These are phyloP conservation scores for Aquilaria sinensis DNA, from an alignment of 345 rosid genomes.

Conservation along the genomic window DNA sequence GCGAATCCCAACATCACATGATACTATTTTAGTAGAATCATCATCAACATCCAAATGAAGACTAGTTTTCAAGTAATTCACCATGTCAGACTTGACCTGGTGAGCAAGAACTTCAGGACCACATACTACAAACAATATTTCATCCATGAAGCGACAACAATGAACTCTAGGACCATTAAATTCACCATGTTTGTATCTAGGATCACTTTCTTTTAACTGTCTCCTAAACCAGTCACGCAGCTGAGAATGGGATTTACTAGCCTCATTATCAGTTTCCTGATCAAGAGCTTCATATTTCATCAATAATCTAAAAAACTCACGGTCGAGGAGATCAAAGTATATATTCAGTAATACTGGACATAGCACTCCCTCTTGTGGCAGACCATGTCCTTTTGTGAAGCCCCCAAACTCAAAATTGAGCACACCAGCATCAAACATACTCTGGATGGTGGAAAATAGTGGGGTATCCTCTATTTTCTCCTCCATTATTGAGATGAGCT, in stretches of 20 bases:
- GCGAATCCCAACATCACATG: slow-evolving; percentile 50
- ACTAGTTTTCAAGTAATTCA: slow-evolving; percentile 37
- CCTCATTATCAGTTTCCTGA: slow-evolving; percentile 22
- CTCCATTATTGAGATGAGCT: slow-evolving; percentile 55
- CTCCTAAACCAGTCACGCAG: slow-evolving; percentile 80
- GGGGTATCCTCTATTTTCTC: slow-evolving; percentile 49
- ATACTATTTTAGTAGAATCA: slow-evolving; percentile 31
- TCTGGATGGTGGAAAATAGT: slow-evolving; percentile 41
- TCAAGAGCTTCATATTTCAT: slow-evolving; percentile 75
- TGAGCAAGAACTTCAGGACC: slow-evolving; percentile 58
- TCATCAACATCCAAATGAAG: slow-evolving; percentile 48
- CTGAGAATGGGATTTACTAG: slow-evolving; percentile 37
- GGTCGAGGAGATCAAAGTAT: slow-evolving; percentile 70
- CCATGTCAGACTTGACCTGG: slow-evolving; percentile 46
- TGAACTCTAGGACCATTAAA: slow-evolving; percentile 39
- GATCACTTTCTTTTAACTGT: slow-evolving; percentile 51
- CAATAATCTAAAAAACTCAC: slow-evolving; percentile 60
- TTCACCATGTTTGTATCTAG: slow-evolving; percentile 15
- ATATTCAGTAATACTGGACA: slow-evolving; percentile 77
- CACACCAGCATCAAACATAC: slow-evolving; percentile 68
- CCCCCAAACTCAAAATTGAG: slow-evolving; percentile 85
- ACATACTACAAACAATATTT: slow-evolving; percentile 65
- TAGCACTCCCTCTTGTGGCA: slow-evolving; percentile 89
- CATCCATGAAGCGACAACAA: slow-evolving; percentile 83
- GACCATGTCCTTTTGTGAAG: slow-evolving; percentile 91